Base-by-base conservation (phyloP, 1,284 basidiomycete genomes). In the Vanrija sp. region DNA sequence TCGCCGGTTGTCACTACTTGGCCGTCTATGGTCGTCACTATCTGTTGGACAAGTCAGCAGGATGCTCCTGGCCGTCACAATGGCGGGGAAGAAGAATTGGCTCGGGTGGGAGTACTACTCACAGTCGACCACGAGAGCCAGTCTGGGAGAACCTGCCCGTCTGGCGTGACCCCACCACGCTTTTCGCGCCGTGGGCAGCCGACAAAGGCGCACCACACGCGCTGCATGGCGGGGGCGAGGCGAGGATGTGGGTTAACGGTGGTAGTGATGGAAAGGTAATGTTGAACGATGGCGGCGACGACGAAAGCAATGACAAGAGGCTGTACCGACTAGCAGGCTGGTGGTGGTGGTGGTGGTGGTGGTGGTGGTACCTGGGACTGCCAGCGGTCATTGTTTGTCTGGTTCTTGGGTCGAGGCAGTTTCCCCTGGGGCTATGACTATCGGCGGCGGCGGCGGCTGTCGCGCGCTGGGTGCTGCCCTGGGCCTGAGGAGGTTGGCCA, bases 41-140 rank as follows among this genome's bases (percentile, higher is more conserved):
- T 63, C 65, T 65, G 49, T 15, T 15, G 34, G 9, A 12, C 15
- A 26, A 10, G 18, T 29, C 40, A 23, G 42, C 19, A 38, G 25
- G 14, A 43, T 58, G 58, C 56, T 58, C 21, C 5, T 23, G 25
- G 16, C 6, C 19, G 28, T 28, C 7, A 28, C 28, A 16, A 8
- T 10, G 18, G 9, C 15, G 39, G 12, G 39, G 3, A 23, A 5
- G 21, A 38, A 28, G 23, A 28, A 18, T 43, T 21, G 19, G 6
- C 7, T 23, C 6, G 18, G 15, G 4, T 16, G 1, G 21, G 21
- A 5, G 21, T 23, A 23, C 21, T 23, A 59, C 61, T 50, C 43
- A 65, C 65, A 49, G 51, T 46, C 9, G 60, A 57, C 54, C 61
- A 67, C 1, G 61, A 56, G 38, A 67, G 53, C 65, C 65, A 67